These are phyloP conservation scores for Apiospora arundinis DNA, from an alignment of 2,329 filamentous ascomycete species.

Conservation along the genomic window DNA sequence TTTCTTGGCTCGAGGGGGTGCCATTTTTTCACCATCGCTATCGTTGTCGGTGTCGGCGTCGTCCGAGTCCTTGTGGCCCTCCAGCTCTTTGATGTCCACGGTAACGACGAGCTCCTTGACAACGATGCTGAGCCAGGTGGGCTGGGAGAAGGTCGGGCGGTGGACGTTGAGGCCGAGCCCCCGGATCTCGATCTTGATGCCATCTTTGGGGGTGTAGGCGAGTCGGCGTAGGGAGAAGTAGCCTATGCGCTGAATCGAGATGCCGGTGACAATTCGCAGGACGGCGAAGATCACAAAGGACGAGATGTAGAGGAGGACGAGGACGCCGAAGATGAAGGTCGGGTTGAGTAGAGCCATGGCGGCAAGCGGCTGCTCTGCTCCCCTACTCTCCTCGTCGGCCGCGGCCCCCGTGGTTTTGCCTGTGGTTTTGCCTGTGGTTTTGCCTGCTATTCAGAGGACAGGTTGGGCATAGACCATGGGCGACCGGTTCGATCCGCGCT, in stretches of 20 bases:
- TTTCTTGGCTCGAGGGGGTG: slow-evolving; percentile 29
- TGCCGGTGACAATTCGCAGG: slow-evolving; percentile 86
- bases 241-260: slow-evolving; percentile 95
- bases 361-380: slow-evolving; percentile 35
- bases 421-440: slow-evolving; percentile 32
- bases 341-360: slow-evolving; percentile 72
- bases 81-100: slow-evolving; percentile 74
- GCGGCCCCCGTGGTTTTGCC: slow-evolving; percentile 36
- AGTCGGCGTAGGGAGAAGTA: slow-evolving; percentile 91
- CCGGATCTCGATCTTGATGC: slow-evolving; percentile 86
- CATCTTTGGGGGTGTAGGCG: slow-evolving; percentile 87
- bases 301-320: slow-evolving; percentile 86
- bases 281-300: slow-evolving; percentile 95
- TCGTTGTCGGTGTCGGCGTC: slow-evolving; percentile 35
- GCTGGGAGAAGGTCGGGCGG: slow-evolving; percentile 93
- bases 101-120: slow-evolving; percentile 86
- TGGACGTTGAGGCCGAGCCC: slow-evolving; percentile 88
- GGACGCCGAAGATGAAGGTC: slow-evolving; percentile 84
- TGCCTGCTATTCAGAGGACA: slow-evolving; percentile 29
- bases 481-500: slow-evolving; percentile 18
- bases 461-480: background rate
- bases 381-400: slow-evolving; percentile 31
- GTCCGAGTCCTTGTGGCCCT: slow-evolving; percentile 50
- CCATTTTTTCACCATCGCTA: slow-evolving; percentile 36
- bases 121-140: slow-evolving; percentile 93